Percentiles rank a stretch among this genome's conserved stretches.
phyloP scores from a whole-genome alignment of 805 yeast species.

The Candida bentonensis region DNA sequence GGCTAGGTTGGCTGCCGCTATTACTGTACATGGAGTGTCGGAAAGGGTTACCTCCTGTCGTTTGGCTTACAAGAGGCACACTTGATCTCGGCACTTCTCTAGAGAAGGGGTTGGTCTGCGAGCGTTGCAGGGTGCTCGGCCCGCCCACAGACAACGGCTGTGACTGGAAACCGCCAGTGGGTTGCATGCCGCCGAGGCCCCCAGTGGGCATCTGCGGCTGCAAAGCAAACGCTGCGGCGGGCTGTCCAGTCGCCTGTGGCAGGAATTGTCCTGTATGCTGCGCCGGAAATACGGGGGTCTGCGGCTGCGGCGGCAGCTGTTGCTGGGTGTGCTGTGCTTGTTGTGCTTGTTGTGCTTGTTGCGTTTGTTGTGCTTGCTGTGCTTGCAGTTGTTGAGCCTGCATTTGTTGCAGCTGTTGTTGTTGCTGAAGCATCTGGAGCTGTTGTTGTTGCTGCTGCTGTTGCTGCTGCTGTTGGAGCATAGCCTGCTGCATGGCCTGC shows the following conservation, averaged over 20 bases:
- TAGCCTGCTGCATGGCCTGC: slow-evolving; percentile 10
- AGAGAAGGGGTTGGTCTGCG: slow-evolving; percentile 8
- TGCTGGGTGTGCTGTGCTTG: slow-evolving; percentile 13
- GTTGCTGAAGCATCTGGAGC: slow-evolving; percentile 8
- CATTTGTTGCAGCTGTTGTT: slow-evolving; percentile 10
- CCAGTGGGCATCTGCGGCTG: no score
- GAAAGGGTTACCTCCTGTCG: slow-evolving; percentile 54
- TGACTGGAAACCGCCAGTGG: no score
- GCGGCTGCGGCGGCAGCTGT: slow-evolving; percentile 12
- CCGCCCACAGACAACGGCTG: no score
- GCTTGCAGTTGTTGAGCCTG: slow-evolving; percentile 3
- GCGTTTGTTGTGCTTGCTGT: slow-evolving; percentile 8
- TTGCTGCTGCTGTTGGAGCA: slow-evolving; percentile 13
- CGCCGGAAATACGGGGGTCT: slow-evolving; percentile 25
- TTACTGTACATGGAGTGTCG: slow-evolving; percentile 23
- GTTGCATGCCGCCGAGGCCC: no score
- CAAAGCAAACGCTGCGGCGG: no score
- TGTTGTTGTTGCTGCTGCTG: slow-evolving; percentile 14
- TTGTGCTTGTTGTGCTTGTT: slow-evolving; percentile 4
- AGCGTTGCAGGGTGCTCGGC: background rate
- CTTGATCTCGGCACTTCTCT: slow-evolving; percentile 5
- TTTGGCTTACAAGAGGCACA: slow-evolving; percentile 18
- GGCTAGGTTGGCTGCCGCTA: slow-evolving; percentile 17
- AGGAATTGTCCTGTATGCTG: slow-evolving; percentile 17
- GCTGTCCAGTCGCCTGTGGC: slow-evolving; percentile 22